A percentile compares a stretch with the other conserved stretches of the same genome.
phyloP scores from a whole-genome alignment of 495 filamentous ascomycete species.

The Penicillium coprophilum region DNA sequence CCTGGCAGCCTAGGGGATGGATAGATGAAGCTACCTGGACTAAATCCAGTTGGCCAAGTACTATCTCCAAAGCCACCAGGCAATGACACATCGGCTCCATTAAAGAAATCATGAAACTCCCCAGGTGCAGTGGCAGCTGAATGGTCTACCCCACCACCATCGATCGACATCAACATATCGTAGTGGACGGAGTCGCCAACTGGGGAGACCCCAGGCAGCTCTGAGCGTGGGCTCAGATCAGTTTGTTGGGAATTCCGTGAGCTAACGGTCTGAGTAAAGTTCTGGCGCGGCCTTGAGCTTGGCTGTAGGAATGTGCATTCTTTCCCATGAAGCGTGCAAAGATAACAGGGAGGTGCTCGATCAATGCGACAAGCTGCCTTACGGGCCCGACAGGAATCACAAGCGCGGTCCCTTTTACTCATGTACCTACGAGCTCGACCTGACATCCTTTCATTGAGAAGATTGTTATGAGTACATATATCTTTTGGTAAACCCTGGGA shows the following conservation, averaged over 20 bases:
- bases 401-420: slow-evolving; percentile 8
- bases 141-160: neutral
- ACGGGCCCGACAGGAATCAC: slow-evolving; percentile 4
- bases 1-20: neutral
- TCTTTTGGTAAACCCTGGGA: neutral
- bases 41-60: slow-evolving; percentile 3
- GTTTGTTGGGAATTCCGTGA: neutral
- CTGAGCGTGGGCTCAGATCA: neutral
- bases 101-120: neutral
- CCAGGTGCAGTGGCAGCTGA: neutral
- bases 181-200: neutral
- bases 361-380: slow-evolving; percentile 11
- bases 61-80: slow-evolving; percentile 3
- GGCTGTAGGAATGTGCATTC: slow-evolving; percentile 6
- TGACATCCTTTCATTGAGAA: neutral
- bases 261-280: neutral
- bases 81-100: neutral
- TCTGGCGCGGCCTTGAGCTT: neutral
- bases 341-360: slow-evolving; percentile 6
- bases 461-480: too few species aligned
- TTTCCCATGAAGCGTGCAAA: slow-evolving; percentile 9
- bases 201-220: neutral
- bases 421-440: slow-evolving; percentile 5
- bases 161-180: slow-evolving; percentile 1
- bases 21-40: neutral